Percentiles rank a stretch among this genome's conserved stretches.
Conservation (phyloP, 1,139 yeast species). For the Candida tunisiensis region DNA sequence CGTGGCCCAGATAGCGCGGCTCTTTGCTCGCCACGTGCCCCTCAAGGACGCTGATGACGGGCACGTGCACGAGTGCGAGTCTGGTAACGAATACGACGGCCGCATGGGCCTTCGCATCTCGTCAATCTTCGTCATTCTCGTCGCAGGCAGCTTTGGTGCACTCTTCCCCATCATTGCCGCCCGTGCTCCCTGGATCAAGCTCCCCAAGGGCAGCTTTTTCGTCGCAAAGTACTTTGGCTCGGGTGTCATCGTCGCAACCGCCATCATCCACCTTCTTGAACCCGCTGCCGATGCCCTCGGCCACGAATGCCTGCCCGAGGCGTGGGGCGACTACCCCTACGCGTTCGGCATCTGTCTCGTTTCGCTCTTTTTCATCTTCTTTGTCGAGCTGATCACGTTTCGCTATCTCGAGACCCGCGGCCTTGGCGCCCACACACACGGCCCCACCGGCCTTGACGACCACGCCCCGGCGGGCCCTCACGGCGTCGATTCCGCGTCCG, state of each 20-base stretch:
- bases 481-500: no score
- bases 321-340: constrained; percentile 41
- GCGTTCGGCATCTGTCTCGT: constrained; percentile 45
- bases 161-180: constrained; percentile 21
- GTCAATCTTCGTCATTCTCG: constrained; percentile 49
- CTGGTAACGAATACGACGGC: constrained; percentile 26
- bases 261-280: constrained; percentile 66
- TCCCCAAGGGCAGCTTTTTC: constrained; percentile 46
- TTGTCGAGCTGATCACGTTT: constrained; percentile 24
- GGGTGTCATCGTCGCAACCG: constrained; percentile 84
- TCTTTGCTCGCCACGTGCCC: no score
- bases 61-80: background rate
- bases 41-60: no score
- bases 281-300: constrained; percentile 52
- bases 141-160: constrained; percentile 38
- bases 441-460: constrained; percentile 10
- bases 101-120: constrained; percentile 52
- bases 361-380: constrained; percentile 27
- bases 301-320: constrained; percentile 36
- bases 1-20: no score
- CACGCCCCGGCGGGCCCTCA: constrained; percentile 1
- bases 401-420: constrained; percentile 12
- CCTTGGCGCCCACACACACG: constrained; percentile 11
- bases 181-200: constrained; percentile 14
- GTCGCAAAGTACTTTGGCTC: constrained; percentile 77